Evolutionary conservation across 2,329 filamentous ascomycete species (phyloP), one percentile per base, ranked within the genome.

Genomic region (Huntiella decipiens): DNA sequence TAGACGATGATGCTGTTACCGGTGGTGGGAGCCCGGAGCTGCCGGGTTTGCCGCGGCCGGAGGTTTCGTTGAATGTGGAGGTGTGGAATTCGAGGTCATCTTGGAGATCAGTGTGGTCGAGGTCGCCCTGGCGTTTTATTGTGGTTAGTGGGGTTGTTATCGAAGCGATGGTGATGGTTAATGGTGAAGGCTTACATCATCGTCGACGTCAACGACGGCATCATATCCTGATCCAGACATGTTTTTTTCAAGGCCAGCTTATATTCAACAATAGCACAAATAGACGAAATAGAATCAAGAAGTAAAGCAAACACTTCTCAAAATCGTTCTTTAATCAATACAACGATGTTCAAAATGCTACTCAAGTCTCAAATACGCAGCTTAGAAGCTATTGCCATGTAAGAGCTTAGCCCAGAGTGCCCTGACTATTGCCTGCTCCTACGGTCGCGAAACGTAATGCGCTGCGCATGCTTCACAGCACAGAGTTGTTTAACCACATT

Each of bases 81-180:
- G 78, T 82, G 71, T 98, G 91, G 68, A 98, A 98, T 73, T 96
- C 91, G 61, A 98, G 86, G 65, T 96, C 91, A 63, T 95, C 88
- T 69, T 95, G 86, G 17, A 98, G 80, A 63, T 98, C 91, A 48
- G 91, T 98, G 65, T 95, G 87, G 57, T 91, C 91, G 60, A 98
- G 78, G 65, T 98, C 91, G 57, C 88, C 88, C 87, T 96, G 12
- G 3, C 1, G 4, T 28, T 28, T 28, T 2, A 28, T 28, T 10
- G 6, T 28, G 22, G 22, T 28, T 28, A 28, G 22, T 10, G 22
- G 6, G 2, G 8, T 28, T 28, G 6, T 10, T 28, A 28, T 7
- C 22, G 22, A 28, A 28, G 12, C 5, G 7, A 5, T 12, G 15
- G 19, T n/a, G 11, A 35, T 39, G 8, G 37, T 17, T 33, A 44